Conservation (phyloP, 2,329 filamentous ascomycete genomes). For the Talaromyces pinophilus region DNA sequence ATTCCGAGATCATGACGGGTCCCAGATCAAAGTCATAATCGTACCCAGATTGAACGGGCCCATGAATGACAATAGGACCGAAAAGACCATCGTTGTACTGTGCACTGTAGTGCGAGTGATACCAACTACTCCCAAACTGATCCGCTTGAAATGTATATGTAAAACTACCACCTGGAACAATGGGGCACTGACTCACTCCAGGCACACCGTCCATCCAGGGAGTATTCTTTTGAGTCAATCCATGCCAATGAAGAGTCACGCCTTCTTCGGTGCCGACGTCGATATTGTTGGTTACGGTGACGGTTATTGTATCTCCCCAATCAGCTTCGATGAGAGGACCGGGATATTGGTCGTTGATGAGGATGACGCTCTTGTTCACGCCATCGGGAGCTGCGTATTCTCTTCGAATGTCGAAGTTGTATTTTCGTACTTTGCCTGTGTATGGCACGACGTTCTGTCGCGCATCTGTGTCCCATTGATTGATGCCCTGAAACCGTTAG, state of each 20-base stretch:
- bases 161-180: slow-evolving; percentile 43
- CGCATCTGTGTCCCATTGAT: neutral
- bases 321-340: slow-evolving; percentile 32
- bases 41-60: slow-evolving; percentile 35
- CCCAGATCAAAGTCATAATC: neutral
- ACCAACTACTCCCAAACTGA: slow-evolving; percentile 41
- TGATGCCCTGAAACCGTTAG: neutral
- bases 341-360: slow-evolving; percentile 30
- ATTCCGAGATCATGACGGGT: neutral
- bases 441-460: neutral
- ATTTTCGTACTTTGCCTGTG: neutral
- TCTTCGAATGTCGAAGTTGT: slow-evolving; percentile 1
- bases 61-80: slow-evolving; percentile 67
- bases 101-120: slow-evolving; percentile 46
- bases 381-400: slow-evolving; percentile 13
- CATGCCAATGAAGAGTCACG: slow-evolving; percentile 43
- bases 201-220: slow-evolving; percentile 47
- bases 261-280: neutral
- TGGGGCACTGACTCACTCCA: slow-evolving; percentile 44
- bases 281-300: slow-evolving; percentile 22
- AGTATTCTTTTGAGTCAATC: slow-evolving; percentile 35
- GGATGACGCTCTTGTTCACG: slow-evolving; percentile 26
- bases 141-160: slow-evolving; percentile 41
- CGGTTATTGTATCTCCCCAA: slow-evolving; percentile 28
- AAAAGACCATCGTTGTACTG: slow-evolving; percentile 68